Conservation (phyloP, 2,329 filamentous ascomycete species). For the Neospermospora avenae region DNA sequence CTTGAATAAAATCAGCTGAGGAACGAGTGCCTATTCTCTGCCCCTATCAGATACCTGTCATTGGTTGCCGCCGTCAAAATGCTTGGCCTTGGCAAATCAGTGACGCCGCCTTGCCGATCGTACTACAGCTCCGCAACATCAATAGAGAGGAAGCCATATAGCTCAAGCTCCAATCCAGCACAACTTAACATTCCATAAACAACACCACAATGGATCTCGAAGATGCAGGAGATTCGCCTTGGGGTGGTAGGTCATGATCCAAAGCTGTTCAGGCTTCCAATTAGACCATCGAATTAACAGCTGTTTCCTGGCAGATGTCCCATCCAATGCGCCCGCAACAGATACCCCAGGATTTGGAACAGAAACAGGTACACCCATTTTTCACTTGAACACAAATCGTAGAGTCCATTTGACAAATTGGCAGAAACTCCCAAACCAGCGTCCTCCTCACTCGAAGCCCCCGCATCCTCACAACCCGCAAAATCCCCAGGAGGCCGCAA, state of each 20-base stretch:
- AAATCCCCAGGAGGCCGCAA: conserved; percentile 34
- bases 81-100: conserved; percentile 12
- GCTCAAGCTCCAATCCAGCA: conserved; percentile 9
- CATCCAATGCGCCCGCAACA: conserved; percentile 37
- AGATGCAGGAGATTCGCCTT: conserved; percentile 44
- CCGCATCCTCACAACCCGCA: conserved; percentile 20
- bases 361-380: conserved; percentile 21
- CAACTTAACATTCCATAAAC: conserved; percentile 12
- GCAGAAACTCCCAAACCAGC: conserved; percentile 27
- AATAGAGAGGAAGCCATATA: conserved; percentile 11
- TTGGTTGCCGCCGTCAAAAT: conserved; percentile 2
- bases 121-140: conserved; percentile 13
- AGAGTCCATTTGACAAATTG: not conserved
- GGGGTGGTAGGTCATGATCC: conserved; percentile 39
- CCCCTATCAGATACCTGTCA: not conserved
- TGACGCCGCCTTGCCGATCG: conserved; percentile 14
- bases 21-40: not conserved
- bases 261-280: not conserved
- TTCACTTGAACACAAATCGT: not conserved
- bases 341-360: conserved; percentile 28
- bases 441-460: conserved; percentile 19
- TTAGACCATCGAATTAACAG: not conserved
- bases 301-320: conserved; percentile 37
- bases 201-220: conserved; percentile 40
- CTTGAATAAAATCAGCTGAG: too few species aligned